Conservation (phyloP, 495 filamentous ascomycete species). For the Trichocladium antarcticum region DNA sequence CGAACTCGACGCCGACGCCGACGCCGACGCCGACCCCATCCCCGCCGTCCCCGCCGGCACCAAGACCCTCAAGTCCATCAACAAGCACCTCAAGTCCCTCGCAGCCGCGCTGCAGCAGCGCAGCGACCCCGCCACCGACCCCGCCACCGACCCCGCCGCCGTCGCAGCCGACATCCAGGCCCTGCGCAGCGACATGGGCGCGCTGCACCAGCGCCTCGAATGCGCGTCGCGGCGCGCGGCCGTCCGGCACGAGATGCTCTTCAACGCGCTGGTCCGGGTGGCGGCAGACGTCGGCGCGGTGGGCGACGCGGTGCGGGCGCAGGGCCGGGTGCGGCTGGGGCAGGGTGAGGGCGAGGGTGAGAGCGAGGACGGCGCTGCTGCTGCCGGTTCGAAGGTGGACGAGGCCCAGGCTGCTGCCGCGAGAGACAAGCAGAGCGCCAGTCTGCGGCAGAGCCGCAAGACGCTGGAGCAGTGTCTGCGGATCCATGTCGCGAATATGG, state of each 20-base stretch:
- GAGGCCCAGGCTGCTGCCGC: not conserved
- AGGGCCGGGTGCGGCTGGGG: not conserved
- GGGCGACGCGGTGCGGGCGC: not conserved
- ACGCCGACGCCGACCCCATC: not conserved
- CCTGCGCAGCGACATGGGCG: slow-evolving; percentile 4
- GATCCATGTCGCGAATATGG: slow-evolving; percentile 10
- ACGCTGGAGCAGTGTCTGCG: slow-evolving; percentile 15
- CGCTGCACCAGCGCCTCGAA: slow-evolving; percentile 5
- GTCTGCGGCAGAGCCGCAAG: slow-evolving; percentile 8
- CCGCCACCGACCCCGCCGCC: not conserved
- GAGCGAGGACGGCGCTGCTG: not conserved
- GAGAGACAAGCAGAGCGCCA: not conserved
- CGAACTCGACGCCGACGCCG: not conserved
- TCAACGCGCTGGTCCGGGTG: slow-evolving; percentile 15
- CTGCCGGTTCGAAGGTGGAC: not conserved
- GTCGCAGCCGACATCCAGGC: not conserved
- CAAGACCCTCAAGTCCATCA: slow-evolving; percentile 9
- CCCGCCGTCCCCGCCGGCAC: not conserved
- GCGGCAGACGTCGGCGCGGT: slow-evolving; percentile 2
- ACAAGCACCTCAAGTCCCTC: slow-evolving; percentile 11
- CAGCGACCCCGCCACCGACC: not conserved
- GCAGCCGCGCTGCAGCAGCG: not conserved
- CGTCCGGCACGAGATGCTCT: slow-evolving; percentile 15
- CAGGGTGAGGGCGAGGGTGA: not conserved
- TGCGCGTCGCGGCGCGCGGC: slow-evolving; percentile 9